Evolutionary conservation across 768 basidiomycete species (phyloP), one percentile per base, ranked within the genome.

Genomic region (Dictyophora rubrovolvata): DNA sequence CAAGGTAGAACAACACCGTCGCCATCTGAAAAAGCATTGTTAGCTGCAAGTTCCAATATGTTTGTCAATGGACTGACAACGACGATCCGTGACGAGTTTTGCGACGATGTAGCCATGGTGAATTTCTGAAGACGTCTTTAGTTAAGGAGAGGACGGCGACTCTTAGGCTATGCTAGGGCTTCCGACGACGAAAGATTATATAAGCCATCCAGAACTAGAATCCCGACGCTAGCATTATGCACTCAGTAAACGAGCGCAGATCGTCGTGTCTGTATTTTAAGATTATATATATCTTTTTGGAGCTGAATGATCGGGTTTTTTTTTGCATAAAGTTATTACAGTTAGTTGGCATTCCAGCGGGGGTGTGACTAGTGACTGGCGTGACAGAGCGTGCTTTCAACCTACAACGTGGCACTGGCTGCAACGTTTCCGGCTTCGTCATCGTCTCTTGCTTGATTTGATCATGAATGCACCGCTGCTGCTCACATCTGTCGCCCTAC

Each of bases 1-100:
- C 80, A 58, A 94, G 81, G 69, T 94, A 94, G 72, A 94, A 94
- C 12, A 78, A 68, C 8, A 93, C 88, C 8, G 89, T 89, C 49
- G 80, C 85, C 37, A 72, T 79, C 89, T 91, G 65, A 46, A 22
- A 9, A 28, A 22, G 53, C 60, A 63, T 5, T 9, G 11, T 42
- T 42, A 42, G 42, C 42, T n/a, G 12, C 4, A n/a, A 64, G 61
- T 37, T 33, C 5, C 36, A 28, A 28, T 21, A 47, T 35, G 59
- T 35, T 49, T 65, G 72, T 60, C 65, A 71, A n/a, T 3, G 11
- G 3, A 42, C 42, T 5, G 10, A 42, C 42, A 42, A 42, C 42
- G 42, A 42, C 42, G 42, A 12, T 12, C n/a, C 42, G 12, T 4
- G 42, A 42, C n/a, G 42, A 42, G 12, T 42, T 42, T 42, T 42